Base-by-base conservation (phyloP, 371 early-diverging fungal genomes). In the Mucor ambiguus region DNA sequence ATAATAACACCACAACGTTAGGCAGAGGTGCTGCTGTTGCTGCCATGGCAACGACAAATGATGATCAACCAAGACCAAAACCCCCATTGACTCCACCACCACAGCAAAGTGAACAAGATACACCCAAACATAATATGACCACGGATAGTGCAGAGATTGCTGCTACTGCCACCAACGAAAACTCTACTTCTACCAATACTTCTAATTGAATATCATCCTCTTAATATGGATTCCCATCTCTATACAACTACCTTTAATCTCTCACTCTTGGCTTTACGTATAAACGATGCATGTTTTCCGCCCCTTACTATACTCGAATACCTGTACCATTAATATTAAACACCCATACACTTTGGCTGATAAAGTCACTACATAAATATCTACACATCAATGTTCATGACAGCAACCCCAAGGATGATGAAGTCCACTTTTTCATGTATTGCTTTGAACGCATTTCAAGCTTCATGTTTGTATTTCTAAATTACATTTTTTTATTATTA, bases 401-500 rank as follows among this genome's bases (percentile, higher is more conserved):
- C n/a, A n/a, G n/a, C n/a, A n/a, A n/a, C n/a, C n/a, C n/a, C n/a
- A n/a, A n/a, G n/a, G n/a, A n/a, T n/a, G n/a, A n/a, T n/a, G n/a
- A n/a, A n/a, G n/a, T n/a, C n/a, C n/a, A n/a, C n/a, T n/a, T n/a
- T 30, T 30, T 30, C 30, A 30, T 6, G 30, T 30, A n/a, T n/a
- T n/a, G n/a, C n/a, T n/a, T n/a, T n/a, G n/a, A 4, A 30, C 30
- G 4, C 30, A 30, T 30, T 30, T 2, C 7, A 30, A 30, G 30
- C 30, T 30, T 30, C 30, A 30, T 30, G 30, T 30, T 30, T 30
- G 7, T 41, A 41, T 18, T 52, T 52, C 52, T 52, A 52, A 52
- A 52, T 28, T 52, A 52, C 52, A 52, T 52, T 52, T 28, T 52
- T 52, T 28, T 52, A 16, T 52, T 26, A 14, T 28, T 52, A 52